Base-by-base conservation (phyloP, 2,329 filamentous ascomycete genomes). In the Arthrobotrys sphaeroides region DNA sequence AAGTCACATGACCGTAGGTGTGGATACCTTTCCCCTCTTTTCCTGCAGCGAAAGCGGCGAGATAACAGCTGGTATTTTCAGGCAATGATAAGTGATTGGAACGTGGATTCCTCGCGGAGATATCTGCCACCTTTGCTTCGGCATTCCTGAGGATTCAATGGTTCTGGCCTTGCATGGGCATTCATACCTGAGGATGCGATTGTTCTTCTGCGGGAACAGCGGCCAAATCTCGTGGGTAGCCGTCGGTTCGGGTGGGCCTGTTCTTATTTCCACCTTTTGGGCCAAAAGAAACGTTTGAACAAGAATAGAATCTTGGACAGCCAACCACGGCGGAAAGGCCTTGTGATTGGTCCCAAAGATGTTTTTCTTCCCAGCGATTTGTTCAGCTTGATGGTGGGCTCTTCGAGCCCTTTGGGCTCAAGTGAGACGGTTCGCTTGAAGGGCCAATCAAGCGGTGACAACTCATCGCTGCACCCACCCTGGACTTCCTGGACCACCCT, bases 391-490 rank as follows among this genome's bases (percentile, higher is more conserved):
- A 38, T 40, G 51, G 57, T 55, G 57, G 67, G 67, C 67, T 69
- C 43, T 55, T 55, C 42, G 42, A 51, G 67, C 43, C n/a, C 67
- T 61, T 55, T 53, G 68, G 68, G 60, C 60, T 66, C 51, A 45
- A 68, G 62, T 74, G 62, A 75, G 72, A 75, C 72, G 42, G 72
- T 55, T 75, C 72, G 72, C 72, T 75, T 75, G 47, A 68, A 53
- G 43, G 72, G 64, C 72, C 72, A 75, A 75, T 75, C 72, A 75
- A 75, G 72, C 72, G 38, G 64, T 75, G 72, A 67, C 72, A 75
- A 75, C 72, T 75, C 72, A 75, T 75, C 72, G 72, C 64, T 75
- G 72, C 72, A 75, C 72, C 57, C 36, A 75, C 72, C 72, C 72
- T 75, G 64, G 72, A 75, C 64, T 10, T 12, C 47, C 69, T 47